Evolutionary conservation across 1,139 yeast species (phyloP).

Genomic region (Pneumocystis murina): DNA sequence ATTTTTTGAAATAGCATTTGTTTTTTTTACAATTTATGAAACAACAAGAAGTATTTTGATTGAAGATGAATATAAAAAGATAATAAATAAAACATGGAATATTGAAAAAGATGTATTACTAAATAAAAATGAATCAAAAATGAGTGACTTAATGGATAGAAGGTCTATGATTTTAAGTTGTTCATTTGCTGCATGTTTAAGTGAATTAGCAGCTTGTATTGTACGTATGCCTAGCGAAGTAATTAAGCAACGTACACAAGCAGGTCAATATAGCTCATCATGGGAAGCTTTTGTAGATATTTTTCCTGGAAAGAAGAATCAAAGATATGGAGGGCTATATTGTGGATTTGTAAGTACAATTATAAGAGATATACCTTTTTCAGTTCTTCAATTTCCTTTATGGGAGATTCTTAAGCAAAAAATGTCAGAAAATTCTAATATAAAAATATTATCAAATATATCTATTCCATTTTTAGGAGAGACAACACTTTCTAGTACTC

Average conservation of each 20-base stretch:
- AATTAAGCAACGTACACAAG: conserved; percentile 86
- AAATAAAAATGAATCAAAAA: background rate
- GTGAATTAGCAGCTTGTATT: conserved; percentile 84
- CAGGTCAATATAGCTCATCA: conserved; percentile 43
- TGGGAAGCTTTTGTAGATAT: conserved; percentile 50
- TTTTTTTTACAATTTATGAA: background rate
- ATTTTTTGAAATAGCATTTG: background rate
- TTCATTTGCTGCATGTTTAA: conserved; percentile 75
- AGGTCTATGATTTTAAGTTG: conserved; percentile 27
- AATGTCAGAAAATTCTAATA: conserved; percentile 28
- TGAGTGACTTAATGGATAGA: background rate
- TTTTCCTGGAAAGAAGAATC: conserved; percentile 28
- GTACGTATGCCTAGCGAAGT: conserved; percentile 96
- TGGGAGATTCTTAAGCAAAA: conserved; percentile 68
- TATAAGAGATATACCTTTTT: conserved; percentile 89
- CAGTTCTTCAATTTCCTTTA: conserved; percentile 84
- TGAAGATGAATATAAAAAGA: background rate
- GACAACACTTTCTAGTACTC: conserved; percentile 23
- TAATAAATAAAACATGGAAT: conserved; percentile 29
- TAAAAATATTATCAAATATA: conserved; percentile 14
- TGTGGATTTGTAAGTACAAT: conserved; percentile 90
- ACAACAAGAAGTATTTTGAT: background rate
- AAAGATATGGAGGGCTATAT: conserved; percentile 59
- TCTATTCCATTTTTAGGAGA: background rate
- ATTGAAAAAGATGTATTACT: conserved; percentile 17